A percentile compares a stretch with the other conserved stretches of the same genome.
Conservation (phyloP, 2,329 filamentous ascomycete species). For the Chaetomium sp. region DNA sequence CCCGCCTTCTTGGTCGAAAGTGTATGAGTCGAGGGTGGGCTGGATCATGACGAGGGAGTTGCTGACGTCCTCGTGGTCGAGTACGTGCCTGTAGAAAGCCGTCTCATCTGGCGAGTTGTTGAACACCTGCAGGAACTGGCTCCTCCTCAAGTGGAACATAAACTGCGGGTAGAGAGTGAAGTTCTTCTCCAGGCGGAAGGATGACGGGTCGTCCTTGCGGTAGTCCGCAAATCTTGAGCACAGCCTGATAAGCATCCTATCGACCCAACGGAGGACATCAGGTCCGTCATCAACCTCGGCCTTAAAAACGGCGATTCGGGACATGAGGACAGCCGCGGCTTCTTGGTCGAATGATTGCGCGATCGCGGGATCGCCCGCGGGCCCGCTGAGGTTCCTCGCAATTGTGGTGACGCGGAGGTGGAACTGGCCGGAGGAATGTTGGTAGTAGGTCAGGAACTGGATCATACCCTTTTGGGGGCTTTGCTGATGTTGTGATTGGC, state of each 20-base stretch:
- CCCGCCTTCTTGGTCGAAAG: constrained; percentile 88
- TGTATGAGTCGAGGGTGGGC: constrained; percentile 94
- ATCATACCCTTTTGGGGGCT: constrained; percentile 90
- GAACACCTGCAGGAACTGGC: constrained; percentile 97
- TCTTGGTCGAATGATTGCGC: constrained; percentile 98
- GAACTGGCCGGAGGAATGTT: constrained; percentile 93
- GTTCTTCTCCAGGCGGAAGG: constrained; percentile 96
- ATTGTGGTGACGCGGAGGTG: constrained; percentile 94
- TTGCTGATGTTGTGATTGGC: constrained; percentile 76
- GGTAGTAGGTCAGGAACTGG: constrained; percentile 97
- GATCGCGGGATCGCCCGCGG: constrained; percentile 87
- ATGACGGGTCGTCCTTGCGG: constrained; percentile 94
- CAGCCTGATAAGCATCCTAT: constrained; percentile 93
- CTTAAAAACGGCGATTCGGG: constrained; percentile 98
- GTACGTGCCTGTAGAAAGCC: constrained; percentile 94
- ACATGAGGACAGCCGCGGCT: constrained; percentile 95
- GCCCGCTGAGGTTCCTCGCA: constrained; percentile 82
- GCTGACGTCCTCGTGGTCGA: constrained; percentile 94
- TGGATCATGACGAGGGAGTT: constrained; percentile 99
- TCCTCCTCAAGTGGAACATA: constrained; percentile 97
- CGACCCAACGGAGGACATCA: constrained; percentile 97
- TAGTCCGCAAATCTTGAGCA: constrained; percentile 98
- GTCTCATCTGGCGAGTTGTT: constrained; percentile 99
- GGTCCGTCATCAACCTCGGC: constrained; percentile 96
- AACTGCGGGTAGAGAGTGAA: constrained; percentile 98